Conservation (phyloP, 345 rosid species). For the Microcos paniculata region DNA sequence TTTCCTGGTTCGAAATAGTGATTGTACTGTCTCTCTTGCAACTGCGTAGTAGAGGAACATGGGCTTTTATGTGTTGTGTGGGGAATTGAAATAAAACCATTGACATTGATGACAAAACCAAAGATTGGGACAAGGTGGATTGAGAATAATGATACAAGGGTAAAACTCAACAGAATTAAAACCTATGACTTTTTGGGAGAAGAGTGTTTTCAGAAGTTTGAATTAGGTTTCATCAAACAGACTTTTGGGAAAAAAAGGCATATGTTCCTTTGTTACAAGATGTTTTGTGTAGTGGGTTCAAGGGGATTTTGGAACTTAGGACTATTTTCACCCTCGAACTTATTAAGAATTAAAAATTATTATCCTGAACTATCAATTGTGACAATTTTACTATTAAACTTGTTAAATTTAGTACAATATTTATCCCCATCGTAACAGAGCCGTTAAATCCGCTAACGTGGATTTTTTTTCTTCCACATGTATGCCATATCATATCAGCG, state of each 20-base stretch:
- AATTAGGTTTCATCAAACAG: not conserved
- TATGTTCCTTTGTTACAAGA: not conserved
- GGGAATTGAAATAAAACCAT: not conserved
- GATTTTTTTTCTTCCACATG: no score
- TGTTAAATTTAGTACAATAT: no score
- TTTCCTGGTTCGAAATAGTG: not conserved
- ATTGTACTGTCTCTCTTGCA: not conserved
- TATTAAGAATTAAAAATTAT: no score
- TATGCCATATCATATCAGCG: no score
- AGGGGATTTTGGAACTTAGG: not conserved
- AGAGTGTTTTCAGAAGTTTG: not conserved
- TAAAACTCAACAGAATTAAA: not conserved
- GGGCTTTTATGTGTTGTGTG: not conserved
- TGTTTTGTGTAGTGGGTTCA: not conserved
- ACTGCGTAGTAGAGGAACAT: not conserved
- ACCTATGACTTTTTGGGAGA: not conserved
- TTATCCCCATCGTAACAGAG: no score
- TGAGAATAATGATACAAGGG: not conserved
- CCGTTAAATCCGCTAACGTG: no score
- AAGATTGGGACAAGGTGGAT: not conserved
- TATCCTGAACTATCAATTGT: not conserved
- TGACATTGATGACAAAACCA: not conserved
- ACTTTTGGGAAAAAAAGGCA: not conserved
- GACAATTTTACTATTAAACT: no score
- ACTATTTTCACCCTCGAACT: not conserved